Evolutionary conservation across 2,329 filamentous ascomycete genomes (phyloP).

Genomic region (Sclerotiophoma versabilis): DNA sequence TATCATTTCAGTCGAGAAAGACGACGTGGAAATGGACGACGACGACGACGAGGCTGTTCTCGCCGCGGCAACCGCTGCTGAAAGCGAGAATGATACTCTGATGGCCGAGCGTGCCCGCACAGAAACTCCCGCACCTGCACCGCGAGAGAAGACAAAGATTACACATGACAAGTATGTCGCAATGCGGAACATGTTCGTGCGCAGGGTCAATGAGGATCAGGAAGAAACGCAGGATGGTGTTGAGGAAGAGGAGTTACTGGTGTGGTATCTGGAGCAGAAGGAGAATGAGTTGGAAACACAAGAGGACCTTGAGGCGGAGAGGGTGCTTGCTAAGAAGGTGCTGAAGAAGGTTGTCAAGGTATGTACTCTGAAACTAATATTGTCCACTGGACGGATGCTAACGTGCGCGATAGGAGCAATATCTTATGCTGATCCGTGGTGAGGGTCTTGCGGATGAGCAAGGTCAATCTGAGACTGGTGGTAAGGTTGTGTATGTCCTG

Average conservation of each 20-base stretch:
- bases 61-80: constrained; percentile 59
- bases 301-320: constrained; percentile 81
- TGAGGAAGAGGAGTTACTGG: constrained; percentile 78
- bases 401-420: constrained; percentile 59
- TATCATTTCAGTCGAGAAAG: constrained; percentile 97
- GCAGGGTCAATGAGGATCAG: constrained; percentile 85
- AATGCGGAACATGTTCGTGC: constrained; percentile 86
- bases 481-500: constrained; percentile 78
- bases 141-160: constrained; percentile 77
- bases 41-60: constrained; percentile 69
- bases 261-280: constrained; percentile 92
- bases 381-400: constrained; percentile 19
- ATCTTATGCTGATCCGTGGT: constrained; percentile 71
- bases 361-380: constrained; percentile 40
- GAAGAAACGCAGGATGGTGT: constrained; percentile 78
- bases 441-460: constrained; percentile 86
- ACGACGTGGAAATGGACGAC: constrained; percentile 93
- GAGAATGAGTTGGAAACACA: constrained; percentile 82
- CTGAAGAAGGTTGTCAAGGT: constrained; percentile 97
- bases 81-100: constrained; percentile 50
- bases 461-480: constrained; percentile 59
- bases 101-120: constrained; percentile 38
- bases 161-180: constrained; percentile 94
- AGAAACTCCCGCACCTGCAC: constrained; percentile 50
- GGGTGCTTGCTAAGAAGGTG: constrained; percentile 78